Percentiles rank a stretch among this genome's conserved stretches.
phyloP scores from a whole-genome alignment of 768 basidiomycete genomes.

The Mycena polygramma region DNA sequence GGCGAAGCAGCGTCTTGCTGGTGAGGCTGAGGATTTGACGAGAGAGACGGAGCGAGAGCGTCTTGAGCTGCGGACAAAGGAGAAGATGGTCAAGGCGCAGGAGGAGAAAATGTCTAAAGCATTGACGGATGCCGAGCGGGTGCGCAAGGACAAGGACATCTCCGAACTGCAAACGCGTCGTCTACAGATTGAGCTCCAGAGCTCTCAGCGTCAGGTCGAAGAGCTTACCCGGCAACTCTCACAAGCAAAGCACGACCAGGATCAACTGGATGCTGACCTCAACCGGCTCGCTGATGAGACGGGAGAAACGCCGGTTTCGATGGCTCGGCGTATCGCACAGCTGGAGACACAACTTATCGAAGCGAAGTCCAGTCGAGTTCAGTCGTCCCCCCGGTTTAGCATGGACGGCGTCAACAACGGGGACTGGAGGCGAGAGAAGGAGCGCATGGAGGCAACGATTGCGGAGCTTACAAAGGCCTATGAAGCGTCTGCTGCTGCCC shows the following conservation, averaged over 20 bases:
- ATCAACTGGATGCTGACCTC: slow-evolving; percentile 75
- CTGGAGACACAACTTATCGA: slow-evolving; percentile 74
- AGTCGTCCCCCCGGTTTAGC: slow-evolving; percentile 65
- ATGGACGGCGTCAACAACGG: slow-evolving; percentile 76
- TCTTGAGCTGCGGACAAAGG: slow-evolving; percentile 73
- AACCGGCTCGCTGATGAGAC: slow-evolving; percentile 74
- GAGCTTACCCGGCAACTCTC: slow-evolving; percentile 68
- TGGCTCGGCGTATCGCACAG: slow-evolving; percentile 72
- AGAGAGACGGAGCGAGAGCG: slow-evolving; percentile 82
- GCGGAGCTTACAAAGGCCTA: slow-evolving; percentile 80
- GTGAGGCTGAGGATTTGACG: slow-evolving; percentile 86
- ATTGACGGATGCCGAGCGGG: slow-evolving; percentile 72
- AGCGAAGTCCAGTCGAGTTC: slow-evolving; percentile 60
- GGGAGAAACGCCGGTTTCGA: slow-evolving; percentile 60
- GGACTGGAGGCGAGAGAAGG: slow-evolving; percentile 91
- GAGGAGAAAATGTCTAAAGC: slow-evolving; percentile 73
- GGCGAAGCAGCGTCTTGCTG: slow-evolving; percentile 76
- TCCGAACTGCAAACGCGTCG: slow-evolving; percentile 74
- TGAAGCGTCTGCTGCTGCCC: slow-evolving; percentile 77
- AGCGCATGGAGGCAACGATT: slow-evolving; percentile 88
- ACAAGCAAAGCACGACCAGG: slow-evolving; percentile 71
- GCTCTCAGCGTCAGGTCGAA: slow-evolving; percentile 65
- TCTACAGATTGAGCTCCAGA: slow-evolving; percentile 72
- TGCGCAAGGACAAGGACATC: slow-evolving; percentile 72
- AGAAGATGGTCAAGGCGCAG: slow-evolving; percentile 72